Evolutionary conservation across 768 basidiomycete species (phyloP), one percentile per base, ranked within the genome.

Genomic region (Hygrocybe coccinea): DNA sequence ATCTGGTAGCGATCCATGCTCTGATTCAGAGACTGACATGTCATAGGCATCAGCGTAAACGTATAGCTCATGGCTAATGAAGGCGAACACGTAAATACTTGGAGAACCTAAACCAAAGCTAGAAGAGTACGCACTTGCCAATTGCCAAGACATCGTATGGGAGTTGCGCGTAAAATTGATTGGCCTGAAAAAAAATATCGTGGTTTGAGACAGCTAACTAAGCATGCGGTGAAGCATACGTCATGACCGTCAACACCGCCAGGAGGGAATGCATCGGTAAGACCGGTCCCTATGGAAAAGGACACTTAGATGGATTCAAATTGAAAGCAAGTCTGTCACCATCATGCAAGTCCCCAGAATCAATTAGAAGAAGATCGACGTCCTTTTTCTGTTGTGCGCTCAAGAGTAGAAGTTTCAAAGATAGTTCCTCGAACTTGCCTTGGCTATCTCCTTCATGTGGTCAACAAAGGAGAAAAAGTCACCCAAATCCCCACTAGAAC

Each of bases 401-500:
- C 15, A 35, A 37, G 33, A 19, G 21, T 37, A 12, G 34, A 41
- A 25, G 3, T 44, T 45, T 14, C 34, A 25, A 25, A 17, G 21
- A n/a, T 11, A 12, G 12, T 22, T 6, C 17, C 34, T 45, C n/a
- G 36, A 19, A 37, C 55, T 44, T 57, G 84, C 85, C 46, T 77
- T 51, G 3, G 93, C 91, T 41, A 86, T 74, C 35, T 79, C 64
- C 71, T 92, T 89, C 86, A 95, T 87, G 56, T 89, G 89, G 2
- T 80, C 62, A 12, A 91, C 86, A 60, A 95, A 97, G n/a, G 87
- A 90, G 37, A 86, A 78, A 65, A 94, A 87, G 60, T 91, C 89
- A n/a, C 91, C 92, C 24, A 85, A 65, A 52, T 69, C 67, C n/a
- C 69, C 74, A 64, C 74, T 76, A 48, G 17, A 14, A 50, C 38